phyloP scores from a whole-genome alignment of 371 early-diverging fungal genomes.

The Syncephalastrum sp. region DNA sequence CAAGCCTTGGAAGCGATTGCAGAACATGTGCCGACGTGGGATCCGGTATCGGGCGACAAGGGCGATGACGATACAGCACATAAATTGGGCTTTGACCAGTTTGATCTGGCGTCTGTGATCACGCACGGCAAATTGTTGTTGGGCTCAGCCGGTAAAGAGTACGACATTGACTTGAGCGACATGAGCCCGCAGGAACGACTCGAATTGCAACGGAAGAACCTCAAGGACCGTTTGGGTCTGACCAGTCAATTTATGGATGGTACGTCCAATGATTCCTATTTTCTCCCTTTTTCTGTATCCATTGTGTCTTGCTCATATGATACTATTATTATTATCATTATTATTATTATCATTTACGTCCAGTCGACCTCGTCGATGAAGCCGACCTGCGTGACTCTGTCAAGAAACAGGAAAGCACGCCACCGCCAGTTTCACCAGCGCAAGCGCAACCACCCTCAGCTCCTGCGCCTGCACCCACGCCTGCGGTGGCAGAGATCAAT shows the following conservation, averaged over 20 bases:
- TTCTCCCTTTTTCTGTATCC: background rate
- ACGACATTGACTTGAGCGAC: conserved; percentile 79
- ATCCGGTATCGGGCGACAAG: conserved; percentile 44
- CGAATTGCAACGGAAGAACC: conserved; percentile 77
- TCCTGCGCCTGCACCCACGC: conserved; percentile 29
- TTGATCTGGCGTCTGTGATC: conserved; percentile 83
- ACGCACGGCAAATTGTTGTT: conserved; percentile 80
- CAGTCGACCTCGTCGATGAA: conserved; percentile 74
- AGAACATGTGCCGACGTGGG: conserved; percentile 82
- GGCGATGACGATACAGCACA: conserved; percentile 30
- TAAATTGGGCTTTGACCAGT: conserved; percentile 71
- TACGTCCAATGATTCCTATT: conserved; percentile 21
- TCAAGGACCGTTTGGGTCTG: conserved; percentile 84
- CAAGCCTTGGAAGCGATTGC: conserved; percentile 92
- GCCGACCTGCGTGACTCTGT: conserved; percentile 44
- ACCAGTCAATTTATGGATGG: conserved; percentile 90
- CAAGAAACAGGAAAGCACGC: conserved; percentile 16
- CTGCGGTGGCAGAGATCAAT: conserved; percentile 55
- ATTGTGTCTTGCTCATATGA: too few relatives aligned
- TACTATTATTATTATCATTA: too few relatives aligned
- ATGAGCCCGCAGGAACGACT: conserved; percentile 86
- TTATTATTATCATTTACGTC: background rate
- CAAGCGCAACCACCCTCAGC: conserved; percentile 28
- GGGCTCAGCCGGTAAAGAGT: conserved; percentile 89
- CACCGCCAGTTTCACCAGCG: conserved; percentile 15